Conservation (phyloP, 768 basidiomycete genomes). For the Psilocybe subaeruginosa region DNA sequence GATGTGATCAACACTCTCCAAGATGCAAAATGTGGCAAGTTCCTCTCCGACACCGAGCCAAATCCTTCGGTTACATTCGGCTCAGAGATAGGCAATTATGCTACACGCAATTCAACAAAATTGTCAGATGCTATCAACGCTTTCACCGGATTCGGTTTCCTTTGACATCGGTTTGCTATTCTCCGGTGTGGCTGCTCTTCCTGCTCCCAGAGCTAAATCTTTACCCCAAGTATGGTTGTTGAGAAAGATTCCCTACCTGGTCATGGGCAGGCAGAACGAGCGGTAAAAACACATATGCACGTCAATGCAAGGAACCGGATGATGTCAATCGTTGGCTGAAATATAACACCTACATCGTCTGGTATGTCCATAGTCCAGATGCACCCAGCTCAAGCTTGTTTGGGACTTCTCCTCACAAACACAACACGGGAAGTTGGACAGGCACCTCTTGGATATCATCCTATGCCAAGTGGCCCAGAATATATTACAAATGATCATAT, state of each 20-base stretch:
- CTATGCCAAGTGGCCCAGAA: too few species aligned
- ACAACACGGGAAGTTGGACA: background rate
- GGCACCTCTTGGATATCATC: background rate
- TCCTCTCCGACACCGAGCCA: background rate
- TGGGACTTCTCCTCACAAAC: background rate
- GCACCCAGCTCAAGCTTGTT: background rate
- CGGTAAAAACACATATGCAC: background rate
- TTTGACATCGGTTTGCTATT: slow-evolving; percentile 1
- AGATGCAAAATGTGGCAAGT: background rate
- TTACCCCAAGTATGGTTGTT: background rate
- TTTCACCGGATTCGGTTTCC: background rate
- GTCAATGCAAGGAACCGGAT: background rate
- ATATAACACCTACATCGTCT: background rate
- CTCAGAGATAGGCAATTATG: background rate
- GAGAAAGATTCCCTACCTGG: background rate
- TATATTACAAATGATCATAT: too few species aligned
- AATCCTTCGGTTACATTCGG: background rate
- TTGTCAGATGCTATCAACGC: background rate
- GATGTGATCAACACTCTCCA: background rate
- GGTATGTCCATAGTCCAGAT: background rate
- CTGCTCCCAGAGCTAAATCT: background rate
- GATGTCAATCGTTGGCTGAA: background rate
- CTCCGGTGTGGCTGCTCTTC: background rate
- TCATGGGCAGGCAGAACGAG: background rate
- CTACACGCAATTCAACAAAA: background rate